These are phyloP conservation scores for Picochlorum costavermella DNA, from an alignment of 139 green algal genomes.

Conservation along the genomic window DNA sequence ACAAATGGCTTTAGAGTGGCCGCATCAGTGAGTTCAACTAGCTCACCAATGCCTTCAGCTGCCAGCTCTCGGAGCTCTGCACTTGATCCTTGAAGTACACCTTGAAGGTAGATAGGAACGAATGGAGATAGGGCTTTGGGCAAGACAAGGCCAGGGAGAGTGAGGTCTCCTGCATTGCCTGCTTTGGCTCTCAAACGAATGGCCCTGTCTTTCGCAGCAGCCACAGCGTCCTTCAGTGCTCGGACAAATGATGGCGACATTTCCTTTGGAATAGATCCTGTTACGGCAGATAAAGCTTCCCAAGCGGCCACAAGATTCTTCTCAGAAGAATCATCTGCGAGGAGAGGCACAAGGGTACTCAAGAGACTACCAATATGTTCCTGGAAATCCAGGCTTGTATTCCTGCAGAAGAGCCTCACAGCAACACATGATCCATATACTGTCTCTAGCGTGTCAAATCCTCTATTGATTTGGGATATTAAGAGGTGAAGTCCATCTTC, in stretches of 20 bases:
- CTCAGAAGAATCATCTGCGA: conserved; percentile 46
- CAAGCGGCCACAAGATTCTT: conserved; percentile 46
- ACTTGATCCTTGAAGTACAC: conserved; percentile 62
- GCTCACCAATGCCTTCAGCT: conserved; percentile 82
- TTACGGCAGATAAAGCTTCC: conserved; percentile 65
- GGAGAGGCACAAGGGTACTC: conserved; percentile 45
- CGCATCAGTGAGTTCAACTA: conserved; percentile 72
- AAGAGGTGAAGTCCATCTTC: conserved; percentile 71
- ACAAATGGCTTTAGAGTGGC: conserved; percentile 81
- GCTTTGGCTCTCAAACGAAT: conserved; percentile 51
- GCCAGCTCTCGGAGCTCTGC: conserved; percentile 77
- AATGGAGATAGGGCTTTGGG: conserved; percentile 81
- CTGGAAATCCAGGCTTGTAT: conserved; percentile 48
- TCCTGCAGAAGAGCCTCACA: conserved; percentile 29
- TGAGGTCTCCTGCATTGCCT: conserved; percentile 18
- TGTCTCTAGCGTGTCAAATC: conserved; percentile 48
- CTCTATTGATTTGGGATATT: conserved; percentile 59
- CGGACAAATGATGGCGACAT: conserved; percentile 61
- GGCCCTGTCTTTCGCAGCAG: conserved; percentile 67
- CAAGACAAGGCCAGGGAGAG: conserved; percentile 76
- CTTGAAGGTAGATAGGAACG: conserved; percentile 90
- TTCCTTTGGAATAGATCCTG: conserved; percentile 74
- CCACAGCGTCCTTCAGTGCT: conserved; percentile 50
- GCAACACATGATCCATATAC: conserved; percentile 46
- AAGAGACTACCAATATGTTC: conserved; percentile 59